Percentiles rank a stretch among this genome's conserved stretches.
Evolutionary conservation across 768 basidiomycete species (phyloP).

Genomic region (Tremella yokohamensis): DNA sequence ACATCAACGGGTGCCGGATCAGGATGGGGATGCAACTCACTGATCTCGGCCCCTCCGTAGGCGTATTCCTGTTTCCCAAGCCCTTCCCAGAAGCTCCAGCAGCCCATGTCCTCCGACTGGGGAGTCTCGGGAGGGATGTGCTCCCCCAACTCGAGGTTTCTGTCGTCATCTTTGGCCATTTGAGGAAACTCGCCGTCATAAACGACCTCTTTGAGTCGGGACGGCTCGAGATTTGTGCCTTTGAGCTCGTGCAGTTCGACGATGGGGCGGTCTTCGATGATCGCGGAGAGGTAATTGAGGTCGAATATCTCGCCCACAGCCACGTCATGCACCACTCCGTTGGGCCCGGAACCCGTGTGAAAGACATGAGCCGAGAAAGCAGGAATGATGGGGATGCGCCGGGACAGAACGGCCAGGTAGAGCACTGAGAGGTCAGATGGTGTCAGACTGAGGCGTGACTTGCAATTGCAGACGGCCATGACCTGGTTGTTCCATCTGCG

Average conservation of each 20-base stretch:
- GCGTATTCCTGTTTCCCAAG: neutral
- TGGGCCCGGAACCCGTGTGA: constrained; percentile 2
- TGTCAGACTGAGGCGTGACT: too few relatives aligned
- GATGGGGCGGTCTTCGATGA: constrained; percentile 6
- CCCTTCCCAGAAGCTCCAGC: constrained; percentile 5
- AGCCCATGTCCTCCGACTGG: constrained; percentile 5
- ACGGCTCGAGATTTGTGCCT: neutral
- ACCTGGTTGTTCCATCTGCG: constrained; percentile 12
- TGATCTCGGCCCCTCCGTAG: neutral
- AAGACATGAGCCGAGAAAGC: constrained; percentile 2
- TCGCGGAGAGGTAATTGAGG: constrained; percentile 8
- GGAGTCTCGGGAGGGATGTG: constrained; percentile 10
- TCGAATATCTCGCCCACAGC: constrained; percentile 17
- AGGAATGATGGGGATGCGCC: constrained; percentile 12
- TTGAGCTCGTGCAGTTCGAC: constrained; percentile 18
- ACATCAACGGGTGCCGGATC: too few relatives aligned
- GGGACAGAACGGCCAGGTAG: neutral
- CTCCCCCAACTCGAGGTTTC: constrained; percentile 5
- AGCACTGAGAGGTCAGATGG: neutral
- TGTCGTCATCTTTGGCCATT: neutral
- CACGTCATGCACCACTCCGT: neutral
- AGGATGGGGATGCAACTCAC: too few relatives aligned
- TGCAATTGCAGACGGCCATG: constrained; percentile 10
- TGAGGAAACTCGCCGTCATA: constrained; percentile 17
- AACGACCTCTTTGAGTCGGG: constrained; percentile 4